Evolutionary conservation across 768 basidiomycete genomes (phyloP).

Genomic region (Xanthoconium stramineum): DNA sequence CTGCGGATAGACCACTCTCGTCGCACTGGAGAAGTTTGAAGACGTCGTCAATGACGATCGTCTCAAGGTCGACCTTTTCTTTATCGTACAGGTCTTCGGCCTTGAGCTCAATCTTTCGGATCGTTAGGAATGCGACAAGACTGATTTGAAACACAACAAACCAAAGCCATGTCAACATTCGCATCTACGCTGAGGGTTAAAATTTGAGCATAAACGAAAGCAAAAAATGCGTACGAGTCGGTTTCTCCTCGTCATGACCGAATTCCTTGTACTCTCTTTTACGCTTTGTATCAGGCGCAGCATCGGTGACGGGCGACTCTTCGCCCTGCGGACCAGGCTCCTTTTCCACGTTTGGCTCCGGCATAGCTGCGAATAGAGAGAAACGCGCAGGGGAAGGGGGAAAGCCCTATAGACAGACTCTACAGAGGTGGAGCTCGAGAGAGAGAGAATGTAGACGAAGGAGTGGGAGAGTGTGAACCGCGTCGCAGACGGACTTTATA

Average conservation of each 20-base stretch:
- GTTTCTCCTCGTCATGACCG: conserved; percentile 64
- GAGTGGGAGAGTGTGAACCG: conserved; percentile 31
- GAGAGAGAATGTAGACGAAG: conserved; percentile 19
- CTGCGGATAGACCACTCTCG: conserved; percentile 69
- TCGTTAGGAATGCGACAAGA: background rate
- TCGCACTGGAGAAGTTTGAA: conserved; percentile 93
- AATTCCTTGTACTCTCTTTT: conserved; percentile 90
- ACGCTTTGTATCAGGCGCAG: conserved; percentile 37
- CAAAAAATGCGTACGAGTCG: conserved; percentile 53
- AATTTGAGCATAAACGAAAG: background rate
- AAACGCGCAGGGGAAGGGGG: conserved; percentile 1
- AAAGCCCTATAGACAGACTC: conserved; percentile 29
- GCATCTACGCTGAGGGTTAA: conserved; percentile 51
- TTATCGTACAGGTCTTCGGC: conserved; percentile 96
- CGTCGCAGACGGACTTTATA: conserved; percentile 34
- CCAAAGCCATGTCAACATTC: conserved; percentile 82
- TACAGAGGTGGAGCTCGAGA: conserved; percentile 18
- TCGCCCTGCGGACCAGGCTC: conserved; percentile 60
- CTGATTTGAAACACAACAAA: conserved; percentile 30
- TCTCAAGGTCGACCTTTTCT: conserved; percentile 99
- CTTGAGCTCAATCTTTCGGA: conserved; percentile 70
- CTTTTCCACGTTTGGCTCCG: conserved; percentile 53
- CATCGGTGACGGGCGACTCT: conserved; percentile 35
- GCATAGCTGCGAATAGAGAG: conserved; percentile 17
- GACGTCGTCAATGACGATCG: conserved; percentile 94